phyloP scores from a whole-genome alignment of 805 yeast species.

The Yamadazyma tumulicola region DNA sequence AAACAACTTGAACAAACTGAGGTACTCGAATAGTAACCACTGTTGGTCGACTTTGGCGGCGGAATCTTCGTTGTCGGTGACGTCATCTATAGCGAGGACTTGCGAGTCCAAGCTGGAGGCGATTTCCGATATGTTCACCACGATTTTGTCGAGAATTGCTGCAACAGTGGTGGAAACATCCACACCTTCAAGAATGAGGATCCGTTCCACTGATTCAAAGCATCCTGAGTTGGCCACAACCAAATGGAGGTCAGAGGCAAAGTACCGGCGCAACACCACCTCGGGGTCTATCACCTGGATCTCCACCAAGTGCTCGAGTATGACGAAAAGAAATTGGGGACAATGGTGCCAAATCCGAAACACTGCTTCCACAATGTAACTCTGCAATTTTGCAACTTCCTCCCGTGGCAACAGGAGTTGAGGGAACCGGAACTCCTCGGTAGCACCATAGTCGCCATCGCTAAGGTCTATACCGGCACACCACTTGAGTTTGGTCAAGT shows the following conservation, averaged over 20 bases:
- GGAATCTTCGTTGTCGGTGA: slow-evolving; percentile 16
- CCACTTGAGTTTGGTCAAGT: slow-evolving; percentile 36
- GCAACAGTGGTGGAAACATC: background rate
- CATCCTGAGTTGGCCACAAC: slow-evolving; percentile 40
- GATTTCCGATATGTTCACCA: background rate
- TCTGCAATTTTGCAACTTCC: background rate
- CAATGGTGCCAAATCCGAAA: slow-evolving; percentile 43
- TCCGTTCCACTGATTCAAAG: slow-evolving; percentile 40
- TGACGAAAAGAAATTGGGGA: slow-evolving; percentile 43
- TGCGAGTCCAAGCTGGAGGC: background rate
- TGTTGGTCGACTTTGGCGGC: slow-evolving; percentile 29
- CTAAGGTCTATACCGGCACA: slow-evolving; percentile 31
- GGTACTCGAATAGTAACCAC: slow-evolving; percentile 42
- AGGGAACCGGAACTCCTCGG: slow-evolving; percentile 31
- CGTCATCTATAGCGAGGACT: background rate
- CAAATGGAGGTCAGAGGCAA: slow-evolving; percentile 27
- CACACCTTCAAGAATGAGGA: slow-evolving; percentile 23
- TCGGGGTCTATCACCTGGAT: slow-evolving; percentile 30
- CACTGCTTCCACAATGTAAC: slow-evolving; percentile 36
- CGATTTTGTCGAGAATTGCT: too few species aligned
- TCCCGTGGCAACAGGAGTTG: slow-evolving; percentile 4
- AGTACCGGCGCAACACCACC: slow-evolving; percentile 24
- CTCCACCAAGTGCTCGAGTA: slow-evolving; percentile 40
- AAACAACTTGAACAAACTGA: slow-evolving; percentile 40
- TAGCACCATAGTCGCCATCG: slow-evolving; percentile 23